phyloP scores from a whole-genome alignment of 1,139 yeast species.

The Protomyces inouyei region DNA sequence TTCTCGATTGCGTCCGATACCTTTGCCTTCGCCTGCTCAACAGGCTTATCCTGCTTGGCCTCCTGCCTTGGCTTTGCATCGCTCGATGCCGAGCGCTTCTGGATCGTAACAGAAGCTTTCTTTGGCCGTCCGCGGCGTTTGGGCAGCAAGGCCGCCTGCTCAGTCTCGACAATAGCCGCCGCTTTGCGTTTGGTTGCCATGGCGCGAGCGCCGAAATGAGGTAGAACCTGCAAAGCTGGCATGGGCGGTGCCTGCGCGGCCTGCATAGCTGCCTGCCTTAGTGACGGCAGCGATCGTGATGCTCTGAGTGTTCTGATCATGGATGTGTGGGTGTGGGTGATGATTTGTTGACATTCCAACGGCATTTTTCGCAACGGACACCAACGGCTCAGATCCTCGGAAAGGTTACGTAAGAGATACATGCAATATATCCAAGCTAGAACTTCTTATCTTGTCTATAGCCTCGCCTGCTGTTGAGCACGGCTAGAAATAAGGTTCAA shows the following conservation, averaged over 20 bases:
- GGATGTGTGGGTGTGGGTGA: background rate
- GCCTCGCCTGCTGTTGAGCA: constrained; percentile 25
- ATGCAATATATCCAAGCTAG: too few relatives aligned
- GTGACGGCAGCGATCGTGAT: constrained; percentile 17
- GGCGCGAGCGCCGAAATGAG: background rate
- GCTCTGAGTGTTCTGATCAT: constrained; percentile 17
- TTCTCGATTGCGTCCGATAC: background rate
- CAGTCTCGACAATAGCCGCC: background rate
- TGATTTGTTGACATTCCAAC: background rate
- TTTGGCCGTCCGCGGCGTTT: constrained; percentile 21
- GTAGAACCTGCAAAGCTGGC: background rate
- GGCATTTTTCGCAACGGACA: background rate
- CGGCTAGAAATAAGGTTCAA: constrained; percentile 79
- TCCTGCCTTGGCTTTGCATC: constrained; percentile 8
- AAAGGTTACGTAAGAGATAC: too few relatives aligned
- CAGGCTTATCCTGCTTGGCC: background rate
- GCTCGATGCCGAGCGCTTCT: constrained; percentile 18
- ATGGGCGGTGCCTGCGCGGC: constrained; percentile 10
- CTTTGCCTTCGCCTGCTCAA: background rate
- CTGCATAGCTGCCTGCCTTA: constrained; percentile 8
- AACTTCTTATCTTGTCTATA: constrained; percentile 38
- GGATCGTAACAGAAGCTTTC: constrained; percentile 3
- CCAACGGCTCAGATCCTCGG: background rate
- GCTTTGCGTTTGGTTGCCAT: constrained; percentile 23
- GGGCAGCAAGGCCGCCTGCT: constrained; percentile 9